Conservation (phyloP, 1,284 basidiomycete species). For the Abortiporus biennis region DNA sequence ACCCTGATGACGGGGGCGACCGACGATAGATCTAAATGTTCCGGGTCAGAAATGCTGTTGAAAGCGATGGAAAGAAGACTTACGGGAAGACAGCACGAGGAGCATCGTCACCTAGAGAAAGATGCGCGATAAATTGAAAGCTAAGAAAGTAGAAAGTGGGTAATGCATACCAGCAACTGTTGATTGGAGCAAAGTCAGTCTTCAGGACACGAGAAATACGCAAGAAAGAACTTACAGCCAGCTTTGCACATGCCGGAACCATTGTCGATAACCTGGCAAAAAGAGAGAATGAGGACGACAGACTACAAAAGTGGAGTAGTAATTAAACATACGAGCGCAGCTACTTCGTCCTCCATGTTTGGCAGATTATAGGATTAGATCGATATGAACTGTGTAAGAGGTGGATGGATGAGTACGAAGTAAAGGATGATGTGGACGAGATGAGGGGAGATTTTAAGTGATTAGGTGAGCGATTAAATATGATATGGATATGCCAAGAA, state of each 20-base stretch:
- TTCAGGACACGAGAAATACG: conserved; percentile 6
- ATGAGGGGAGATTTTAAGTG: no score
- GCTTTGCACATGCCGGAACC: conserved; percentile 92
- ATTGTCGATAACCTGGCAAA: conserved; percentile 68
- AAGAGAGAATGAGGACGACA: background rate
- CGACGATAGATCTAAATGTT: conserved; percentile 71
- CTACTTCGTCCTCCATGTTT: conserved; percentile 30
- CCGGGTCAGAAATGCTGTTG: background rate
- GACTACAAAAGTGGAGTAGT: background rate
- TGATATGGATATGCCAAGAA: no score
- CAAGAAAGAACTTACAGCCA: conserved; percentile 58
- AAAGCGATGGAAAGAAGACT: conserved; percentile 18
- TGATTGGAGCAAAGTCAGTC: conserved; percentile 21
- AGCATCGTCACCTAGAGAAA: conserved; percentile 57
- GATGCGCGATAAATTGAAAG: conserved; percentile 7
- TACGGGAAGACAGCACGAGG: conserved; percentile 70
- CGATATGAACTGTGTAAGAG: conserved; percentile 18
- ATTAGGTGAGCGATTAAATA: conserved; percentile 4
- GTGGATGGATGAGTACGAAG: conserved; percentile 12
- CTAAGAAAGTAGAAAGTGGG: background rate
- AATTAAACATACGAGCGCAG: conserved; percentile 26
- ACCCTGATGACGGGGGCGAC: conserved; percentile 88
- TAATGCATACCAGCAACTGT: conserved; percentile 43
- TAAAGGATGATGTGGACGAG: no score
- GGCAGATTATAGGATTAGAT: conserved; percentile 19